Evolutionary conservation across 768 basidiomycete species (phyloP).

Genomic region (Calvatia gigantea): DNA sequence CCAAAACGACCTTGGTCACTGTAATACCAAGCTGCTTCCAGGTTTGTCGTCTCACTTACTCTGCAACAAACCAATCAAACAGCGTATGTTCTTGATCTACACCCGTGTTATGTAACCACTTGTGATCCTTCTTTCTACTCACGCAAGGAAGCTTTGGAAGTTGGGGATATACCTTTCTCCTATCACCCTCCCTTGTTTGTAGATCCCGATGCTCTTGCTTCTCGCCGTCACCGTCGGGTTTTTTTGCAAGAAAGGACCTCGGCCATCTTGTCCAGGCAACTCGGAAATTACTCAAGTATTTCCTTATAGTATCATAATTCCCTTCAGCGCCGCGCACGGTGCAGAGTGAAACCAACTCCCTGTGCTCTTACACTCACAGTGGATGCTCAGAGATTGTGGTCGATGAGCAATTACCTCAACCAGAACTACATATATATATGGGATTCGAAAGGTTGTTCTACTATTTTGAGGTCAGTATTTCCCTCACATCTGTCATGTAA

Average conservation of each 20-base stretch:
- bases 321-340: neutral
- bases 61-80: no score
- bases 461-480: neutral
- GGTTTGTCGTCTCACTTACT: neutral
- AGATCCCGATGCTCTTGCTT: conserved; percentile 1
- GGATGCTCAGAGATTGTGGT: no score
- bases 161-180: conserved; percentile 9
- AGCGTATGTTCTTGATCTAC: neutral
- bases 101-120: neutral
- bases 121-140: neutral
- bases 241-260: neutral
- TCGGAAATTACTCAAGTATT: conserved; percentile 5
- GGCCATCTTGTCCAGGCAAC: conserved; percentile 12
- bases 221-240: conserved; percentile 14
- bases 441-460: no score
- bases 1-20: no score
- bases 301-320: conserved; percentile 5
- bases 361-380: no score
- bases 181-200: neutral
- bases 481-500: neutral
- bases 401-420: no score
- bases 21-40: no score
- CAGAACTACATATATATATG: no score
- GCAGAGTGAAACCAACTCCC: neutral
- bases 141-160: neutral